Evolutionary conservation across 768 basidiomycete species (phyloP), one percentile per base, ranked within the genome.

Genomic region (Russula foetens): DNA sequence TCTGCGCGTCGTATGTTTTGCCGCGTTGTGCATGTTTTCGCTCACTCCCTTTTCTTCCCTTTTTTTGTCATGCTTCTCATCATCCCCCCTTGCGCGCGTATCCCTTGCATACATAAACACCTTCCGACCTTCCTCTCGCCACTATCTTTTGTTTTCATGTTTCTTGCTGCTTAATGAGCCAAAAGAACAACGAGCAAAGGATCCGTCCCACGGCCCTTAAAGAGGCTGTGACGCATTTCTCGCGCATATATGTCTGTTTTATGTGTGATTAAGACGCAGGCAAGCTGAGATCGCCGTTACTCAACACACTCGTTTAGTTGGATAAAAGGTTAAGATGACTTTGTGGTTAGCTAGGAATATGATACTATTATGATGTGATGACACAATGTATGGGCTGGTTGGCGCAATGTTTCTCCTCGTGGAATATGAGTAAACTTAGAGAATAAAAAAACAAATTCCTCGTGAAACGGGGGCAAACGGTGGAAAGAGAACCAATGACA

Each of bases 161-260:
- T 35, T 31, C 8, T 15, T 7, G 24, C 29, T 26, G 31, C 26
- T 61, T 56, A 29, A 51, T 56, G 67, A 50, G 63, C 44, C 7
- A 7, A 45, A 57, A 57, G 41, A 56, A 33, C 49, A 62, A 52
- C 46, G 35, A 64, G 53, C 44, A 51, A 35, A 44, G 43, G 56
- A 53, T 41, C 44, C 38, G 50, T 53, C 31, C 7, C 9, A 44
- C 56, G 53, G 61, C 56, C 51, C 38, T 33, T 11, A 33, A 24
- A n/a, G 49, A 19, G 24, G 60, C 56, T 62, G 61, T 50, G 14
- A 58, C 38, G 38, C 49, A 53, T 46, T 50, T 62, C 26, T n/a
- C 7, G 49, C 53, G 62, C 43, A 50, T 35, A 39, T 35, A 56
- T 45, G 24, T 35, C 24, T 44, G 49, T 15, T 41, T 7, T 41